Percentiles rank a stretch among this genome's conserved stretches.
Conservation (phyloP, 2,329 filamentous ascomycete species). For the Stylonectria norvegica region DNA sequence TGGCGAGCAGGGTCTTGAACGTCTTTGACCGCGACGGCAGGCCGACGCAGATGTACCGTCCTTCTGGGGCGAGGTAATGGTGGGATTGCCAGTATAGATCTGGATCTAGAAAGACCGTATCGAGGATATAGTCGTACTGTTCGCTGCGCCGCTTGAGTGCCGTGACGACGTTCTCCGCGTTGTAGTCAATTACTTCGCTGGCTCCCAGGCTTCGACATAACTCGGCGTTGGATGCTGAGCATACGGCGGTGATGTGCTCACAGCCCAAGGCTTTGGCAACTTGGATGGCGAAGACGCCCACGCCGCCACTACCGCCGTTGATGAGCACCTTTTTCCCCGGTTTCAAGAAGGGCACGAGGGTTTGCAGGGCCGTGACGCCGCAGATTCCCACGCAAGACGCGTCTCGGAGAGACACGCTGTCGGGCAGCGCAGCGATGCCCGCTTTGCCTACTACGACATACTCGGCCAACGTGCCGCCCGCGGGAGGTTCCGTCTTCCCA, state of each 20-base stretch:
- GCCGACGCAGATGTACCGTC: constrained; percentile 13
- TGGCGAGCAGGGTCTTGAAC: constrained; percentile 7
- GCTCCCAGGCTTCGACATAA: constrained; percentile 13
- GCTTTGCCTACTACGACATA: constrained; percentile 12
- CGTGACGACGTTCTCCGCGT: neutral
- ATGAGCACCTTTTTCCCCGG: constrained; percentile 5
- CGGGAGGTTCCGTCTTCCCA: constrained; percentile 12
- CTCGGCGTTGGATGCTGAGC: constrained; percentile 4
- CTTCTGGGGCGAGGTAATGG: constrained; percentile 7
- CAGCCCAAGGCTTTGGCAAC: constrained; percentile 13
- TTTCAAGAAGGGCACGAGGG: constrained; percentile 1
- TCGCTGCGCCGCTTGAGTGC: neutral
- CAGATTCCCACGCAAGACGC: constrained; percentile 15
- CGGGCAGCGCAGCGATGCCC: constrained; percentile 2
- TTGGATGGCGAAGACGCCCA: constrained; percentile 16
- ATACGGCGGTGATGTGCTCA: constrained; percentile 8
- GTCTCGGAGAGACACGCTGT: constrained; percentile 7
- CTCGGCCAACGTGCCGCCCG: constrained; percentile 12
- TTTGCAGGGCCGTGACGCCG: constrained; percentile 11
- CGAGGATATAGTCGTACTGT: constrained; percentile 9
- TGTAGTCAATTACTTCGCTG: constrained; percentile 11
- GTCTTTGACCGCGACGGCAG: constrained; percentile 4
- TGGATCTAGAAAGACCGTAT: constrained; percentile 11
- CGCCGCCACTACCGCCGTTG: constrained; percentile 18
- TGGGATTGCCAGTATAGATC: constrained; percentile 16